Evolutionary conservation across 179 eudicot genomes (phyloP).

Genomic region (Beta corolliflora): DNA sequence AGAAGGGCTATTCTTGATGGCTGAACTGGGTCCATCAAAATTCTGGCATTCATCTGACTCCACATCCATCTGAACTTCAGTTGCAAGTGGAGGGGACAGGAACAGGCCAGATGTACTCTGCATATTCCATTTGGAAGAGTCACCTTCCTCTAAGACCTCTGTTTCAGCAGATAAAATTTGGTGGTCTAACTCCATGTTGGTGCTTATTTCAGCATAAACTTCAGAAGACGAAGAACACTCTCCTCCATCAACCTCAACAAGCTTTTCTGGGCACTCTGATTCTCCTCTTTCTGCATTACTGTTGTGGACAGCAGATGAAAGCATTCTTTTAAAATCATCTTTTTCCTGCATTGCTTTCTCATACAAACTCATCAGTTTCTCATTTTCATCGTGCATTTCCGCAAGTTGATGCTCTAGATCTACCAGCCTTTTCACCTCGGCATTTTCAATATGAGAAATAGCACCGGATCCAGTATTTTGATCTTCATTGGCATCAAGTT

Average conservation of each 20-base stretch:
- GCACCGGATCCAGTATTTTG: slow-evolving; percentile 24
- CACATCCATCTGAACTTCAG: slow-evolving; percentile 9
- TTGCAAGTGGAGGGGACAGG: slow-evolving; percentile 16
- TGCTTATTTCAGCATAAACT: slow-evolving; percentile 21
- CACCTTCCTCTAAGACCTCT: slow-evolving; percentile 29
- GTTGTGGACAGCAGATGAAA: slow-evolving; percentile 45
- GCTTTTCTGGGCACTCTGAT: slow-evolving; percentile 53
- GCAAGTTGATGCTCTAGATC: slow-evolving; percentile 58
- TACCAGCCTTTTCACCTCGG: slow-evolving; percentile 43
- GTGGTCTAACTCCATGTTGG: slow-evolving; percentile 25
- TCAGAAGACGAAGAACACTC: slow-evolving; percentile 31
- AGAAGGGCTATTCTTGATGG: background rate
- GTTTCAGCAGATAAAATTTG: slow-evolving; percentile 21
- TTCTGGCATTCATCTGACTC: slow-evolving; percentile 28
- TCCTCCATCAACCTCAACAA: slow-evolving; percentile 59
- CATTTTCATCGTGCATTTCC: slow-evolving; percentile 87
- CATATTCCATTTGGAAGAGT: slow-evolving; percentile 18
- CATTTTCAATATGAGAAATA: slow-evolving; percentile 25
- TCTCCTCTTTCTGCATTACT: slow-evolving; percentile 35
- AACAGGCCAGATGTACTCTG: slow-evolving; percentile 26
- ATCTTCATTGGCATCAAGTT: slow-evolving; percentile 31
- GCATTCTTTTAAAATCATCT: slow-evolving; percentile 75
- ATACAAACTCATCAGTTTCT: slow-evolving; percentile 67
- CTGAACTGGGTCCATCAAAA: background rate
- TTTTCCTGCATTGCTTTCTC: slow-evolving; percentile 94